Evolutionary conservation across 148 eudicot genomes (phyloP), one percentile per base, ranked within the genome.

Genomic region (Spergularia marina): DNA sequence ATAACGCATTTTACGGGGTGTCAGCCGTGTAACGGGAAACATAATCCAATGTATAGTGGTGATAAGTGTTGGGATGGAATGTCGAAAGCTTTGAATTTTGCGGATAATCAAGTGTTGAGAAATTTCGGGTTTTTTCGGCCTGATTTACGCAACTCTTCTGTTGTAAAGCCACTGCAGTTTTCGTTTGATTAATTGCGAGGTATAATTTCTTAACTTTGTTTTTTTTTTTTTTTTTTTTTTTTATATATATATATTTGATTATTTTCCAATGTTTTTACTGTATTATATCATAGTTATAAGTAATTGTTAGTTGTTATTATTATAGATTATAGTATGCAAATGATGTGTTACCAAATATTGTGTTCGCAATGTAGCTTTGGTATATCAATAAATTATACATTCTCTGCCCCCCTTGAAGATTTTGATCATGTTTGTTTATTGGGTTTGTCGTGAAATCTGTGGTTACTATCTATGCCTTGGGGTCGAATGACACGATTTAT

Each of bases 1-100:
- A 85, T 93, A 18, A 93, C 96, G 1, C 98, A 93, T 73, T 93
- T 93, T 44, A 89, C 96, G 0, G 98, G 98, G 64, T 93, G 98
- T 66, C 91, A 93, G 74, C 94, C 91, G 0, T 93, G 98, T 47
- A 91, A 88, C 47, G 98, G 98, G 18, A 77, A 74, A 4, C 92
- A 91, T 53, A 89, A 88, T 39, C 80, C 83, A 71, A 71, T 78
- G 83, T 93, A 93, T 36, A 53, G 81, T 1, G 85, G 82, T 2
- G 82, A 85, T 13, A 72, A 73, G 5, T 93, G 98, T 40, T 83
- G 79, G 71, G 79, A 88, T 1, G 91, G 89, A n/a, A 89, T 91
- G 91, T 81, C 75, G 58, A 83, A 57, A 68, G 97, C 89, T 4
- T 73, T 91, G 76, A 87, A 84, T 76, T 93, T 89, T 66, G 97